Evolutionary conservation across 768 basidiomycete genomes (phyloP), one percentile per base, ranked within the genome.

Genomic region (Amanita muscaria): DNA sequence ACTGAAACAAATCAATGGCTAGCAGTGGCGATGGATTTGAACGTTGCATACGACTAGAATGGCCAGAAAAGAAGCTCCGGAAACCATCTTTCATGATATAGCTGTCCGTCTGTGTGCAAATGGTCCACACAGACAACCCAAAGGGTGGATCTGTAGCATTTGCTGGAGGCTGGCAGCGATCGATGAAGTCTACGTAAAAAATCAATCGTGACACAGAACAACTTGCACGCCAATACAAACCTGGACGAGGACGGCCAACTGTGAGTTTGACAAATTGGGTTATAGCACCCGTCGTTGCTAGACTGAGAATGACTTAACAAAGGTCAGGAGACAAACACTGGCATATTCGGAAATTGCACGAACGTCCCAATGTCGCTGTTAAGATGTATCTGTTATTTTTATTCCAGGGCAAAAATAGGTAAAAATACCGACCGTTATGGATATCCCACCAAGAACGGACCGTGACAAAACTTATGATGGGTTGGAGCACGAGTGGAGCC

Each of bases 41-140:
- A 29, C 27, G 7, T 29, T 29, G 12, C 83, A 40, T 63, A 92
- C 90, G 49, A 53, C 88, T 90, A 3, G 89, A 83, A 63, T 96
- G 92, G 1, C 93, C 93, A 43, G 87, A 89, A 11, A 84, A 85
- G 61, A 97, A 96, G 57, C 89, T 92, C 53, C 87, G 76, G 68
- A 89, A 97, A 1, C 92, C 93, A 63, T 94, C 89, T 22, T 69
- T 65, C 51, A 92, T 60, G 21, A 81, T 72, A 6, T 56, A 51
- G 14, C 59, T 53, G 50, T 86, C 64, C 4, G 76, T 69, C 53
- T 83, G 82, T 1, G 88, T 88, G 62, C 96, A 99, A 42, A 94
- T 80, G 4, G 74, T 70, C 42, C 72, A 76, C n/a, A 71, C 79
- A 0, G 81, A 79, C 6, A 98, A 66, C 0, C 88, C 85, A 51